These are phyloP conservation scores for Crithidia sp. DNA, from an alignment of 208 protist genomes.

Conservation along the genomic window DNA sequence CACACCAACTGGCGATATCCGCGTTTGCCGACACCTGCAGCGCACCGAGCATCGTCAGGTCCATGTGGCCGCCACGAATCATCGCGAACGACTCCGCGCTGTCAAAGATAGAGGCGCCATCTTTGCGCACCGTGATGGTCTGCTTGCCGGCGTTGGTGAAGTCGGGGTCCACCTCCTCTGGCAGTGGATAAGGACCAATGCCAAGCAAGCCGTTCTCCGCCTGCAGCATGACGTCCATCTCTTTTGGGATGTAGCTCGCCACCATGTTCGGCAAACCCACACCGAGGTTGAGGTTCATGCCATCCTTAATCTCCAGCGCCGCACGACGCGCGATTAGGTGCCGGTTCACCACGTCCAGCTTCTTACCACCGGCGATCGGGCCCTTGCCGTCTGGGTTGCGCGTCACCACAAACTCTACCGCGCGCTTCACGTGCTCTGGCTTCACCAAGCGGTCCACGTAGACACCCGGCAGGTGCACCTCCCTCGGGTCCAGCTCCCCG, in stretches of 20 bases:
- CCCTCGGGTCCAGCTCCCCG: conserved; percentile 83
- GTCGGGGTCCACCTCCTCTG: conserved; percentile 85
- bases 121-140: conserved; percentile 83
- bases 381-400: conserved; percentile 10
- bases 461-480: conserved; percentile 91
- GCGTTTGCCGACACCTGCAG: conserved; percentile 89
- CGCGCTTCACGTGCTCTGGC: conserved; percentile 7
- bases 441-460: conserved; percentile 91
- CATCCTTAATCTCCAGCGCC: conserved; percentile 92
- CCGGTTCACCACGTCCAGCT: conserved; percentile 25
- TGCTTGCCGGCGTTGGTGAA: conserved; percentile 96
- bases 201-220: conserved; percentile 87
- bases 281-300: conserved; percentile 95
- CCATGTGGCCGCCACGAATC: conserved; percentile 93
- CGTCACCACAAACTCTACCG: conserved; percentile 22
- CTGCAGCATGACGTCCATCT: conserved; percentile 84
- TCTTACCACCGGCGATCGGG: conserved; percentile 10
- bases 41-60: conserved; percentile 93
- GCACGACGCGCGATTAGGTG: conserved; percentile 85
- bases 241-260: conserved; percentile 75
- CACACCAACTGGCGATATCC: conserved; percentile 96
- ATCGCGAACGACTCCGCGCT: conserved; percentile 91
- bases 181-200: conserved; percentile 88
- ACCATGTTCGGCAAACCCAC: conserved; percentile 95
- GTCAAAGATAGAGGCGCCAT: conserved; percentile 73